Evolutionary conservation across 2,329 filamentous ascomycete species (phyloP), one percentile per base, ranked within the genome.

Genomic region (Stachybotrys chartarum): DNA sequence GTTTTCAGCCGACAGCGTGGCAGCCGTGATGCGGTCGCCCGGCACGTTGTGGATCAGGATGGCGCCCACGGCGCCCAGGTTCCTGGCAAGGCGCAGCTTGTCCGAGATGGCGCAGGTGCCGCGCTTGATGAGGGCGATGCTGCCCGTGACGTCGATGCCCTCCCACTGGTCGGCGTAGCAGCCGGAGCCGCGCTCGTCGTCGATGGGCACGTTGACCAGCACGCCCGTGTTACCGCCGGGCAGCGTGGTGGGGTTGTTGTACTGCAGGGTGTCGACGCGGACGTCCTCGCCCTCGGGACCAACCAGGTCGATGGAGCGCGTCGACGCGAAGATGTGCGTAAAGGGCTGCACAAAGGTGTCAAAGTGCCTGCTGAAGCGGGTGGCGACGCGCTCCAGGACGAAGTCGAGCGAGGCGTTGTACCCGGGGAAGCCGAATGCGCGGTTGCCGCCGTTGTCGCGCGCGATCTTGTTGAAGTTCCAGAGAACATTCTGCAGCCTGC

Each of bases 31-130:
- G n/a, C 58, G 53, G 10, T 64, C 59, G 1, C 80, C 82, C 0
- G 76, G 70, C 3, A 70, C 73, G 58, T 87, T 84, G 75, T 88
- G 83, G 66, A 84, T 86, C 52, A 88, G 75, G 32, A 88, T 68
- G 1, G 78, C 74, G 46, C 68, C 75, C 2, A 72, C 46, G 3
- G 75, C 76, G 47, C 75, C 75, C 10, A 71, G 66, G 8, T 69
- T 64, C 63, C 68, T 73, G 31, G 76, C 76, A 5, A 77, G 66
- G 62, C 70, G 72, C 35, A 77, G 67, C 63, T 78, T 78, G 45
- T 74, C 70, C 0, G 69, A 58, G 44, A 78, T 71, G 45, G 71
- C 68, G 55, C 76, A 78, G 30, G 56, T 55, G 24, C 76, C 76
- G 8, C 76, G 71, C 69, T 76, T 76, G 16, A 78, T 65, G 14